Conservation (phyloP, 345 rosid genomes). For the Brassica carinata region DNA sequence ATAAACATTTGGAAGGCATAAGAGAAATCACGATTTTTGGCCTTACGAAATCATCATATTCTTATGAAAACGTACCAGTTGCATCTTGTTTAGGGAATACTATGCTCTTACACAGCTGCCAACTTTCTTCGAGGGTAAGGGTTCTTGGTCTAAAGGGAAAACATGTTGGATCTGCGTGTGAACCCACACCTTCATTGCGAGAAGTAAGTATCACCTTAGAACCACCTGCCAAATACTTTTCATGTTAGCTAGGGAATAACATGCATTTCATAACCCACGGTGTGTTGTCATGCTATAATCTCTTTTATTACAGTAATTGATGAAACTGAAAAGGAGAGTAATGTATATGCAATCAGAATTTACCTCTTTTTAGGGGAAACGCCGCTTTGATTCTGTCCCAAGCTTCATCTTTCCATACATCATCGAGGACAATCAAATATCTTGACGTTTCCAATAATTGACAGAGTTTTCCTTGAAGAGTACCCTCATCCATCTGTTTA, state of each 20-base stretch:
- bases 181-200: slow-evolving; percentile 43
- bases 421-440: neutral
- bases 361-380: neutral
- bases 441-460: neutral
- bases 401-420: neutral
- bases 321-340: neutral
- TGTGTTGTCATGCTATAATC: neutral
- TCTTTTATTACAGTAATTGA: neutral
- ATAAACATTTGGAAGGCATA: neutral
- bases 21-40: neutral
- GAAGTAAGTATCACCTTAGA: slow-evolving; percentile 54
- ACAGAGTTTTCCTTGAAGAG: slow-evolving; percentile 22
- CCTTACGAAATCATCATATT: neutral
- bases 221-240: slow-evolving; percentile 18
- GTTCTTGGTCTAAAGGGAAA: slow-evolving; percentile 4
- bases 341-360: neutral
- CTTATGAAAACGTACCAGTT: slow-evolving; percentile 20
- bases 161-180: slow-evolving; percentile 30
- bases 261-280: neutral
- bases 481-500: slow-evolving; percentile 24
- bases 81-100: slow-evolving; percentile 25
- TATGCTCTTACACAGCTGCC: slow-evolving; percentile 45
- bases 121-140: slow-evolving; percentile 39
- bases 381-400: slow-evolving; percentile 21
- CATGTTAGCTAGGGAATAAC: slow-evolving; percentile 10